Conservation (phyloP, 1,139 yeast genomes). For the Geotrichum carabidarum region DNA sequence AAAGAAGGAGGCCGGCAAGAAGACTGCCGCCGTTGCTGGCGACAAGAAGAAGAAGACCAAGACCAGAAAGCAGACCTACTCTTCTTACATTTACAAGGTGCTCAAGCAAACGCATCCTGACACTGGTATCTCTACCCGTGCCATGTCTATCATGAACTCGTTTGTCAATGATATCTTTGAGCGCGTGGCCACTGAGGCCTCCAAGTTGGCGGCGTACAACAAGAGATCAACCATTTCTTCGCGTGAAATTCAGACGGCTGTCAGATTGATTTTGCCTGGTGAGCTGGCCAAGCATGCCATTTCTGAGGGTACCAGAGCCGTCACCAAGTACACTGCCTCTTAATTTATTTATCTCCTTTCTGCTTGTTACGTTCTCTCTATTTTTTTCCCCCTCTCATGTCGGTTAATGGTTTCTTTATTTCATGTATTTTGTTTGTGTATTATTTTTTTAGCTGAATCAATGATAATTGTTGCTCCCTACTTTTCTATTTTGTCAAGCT, state of each 20-base stretch:
- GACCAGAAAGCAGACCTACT: conserved; percentile 98
- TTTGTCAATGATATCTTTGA: conserved; percentile 76
- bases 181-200: conserved; percentile 86
- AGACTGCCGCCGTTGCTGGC: conserved; percentile 63
- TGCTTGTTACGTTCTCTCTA: not conserved
- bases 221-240: conserved; percentile 98
- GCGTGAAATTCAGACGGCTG: conserved; percentile 99
- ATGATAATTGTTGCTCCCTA: not conserved
- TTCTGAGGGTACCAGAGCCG: conserved; percentile 99
- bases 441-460: not conserved
- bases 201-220: conserved; percentile 99
- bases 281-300: conserved; percentile 99
- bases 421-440: not conserved
- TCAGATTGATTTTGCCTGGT: conserved; percentile 98
- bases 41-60: conserved; percentile 92
- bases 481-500: conserved; percentile 44
- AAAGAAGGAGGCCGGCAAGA: conserved; percentile 94
- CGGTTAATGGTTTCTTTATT: conserved; percentile 5
- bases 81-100: conserved; percentile 97
- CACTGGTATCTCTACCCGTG: conserved; percentile 98
- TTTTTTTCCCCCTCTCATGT: conserved; percentile 7
- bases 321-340: conserved; percentile 91
- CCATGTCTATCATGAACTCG: conserved; percentile 98
- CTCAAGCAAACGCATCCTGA: conserved; percentile 99
- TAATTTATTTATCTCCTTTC: conserved; percentile 19